A percentile compares a stretch with the other conserved stretches of the same genome.
Evolutionary conservation across 805 yeast genomes (phyloP).

Genomic region (Nakazawaea molendinolei): DNA sequence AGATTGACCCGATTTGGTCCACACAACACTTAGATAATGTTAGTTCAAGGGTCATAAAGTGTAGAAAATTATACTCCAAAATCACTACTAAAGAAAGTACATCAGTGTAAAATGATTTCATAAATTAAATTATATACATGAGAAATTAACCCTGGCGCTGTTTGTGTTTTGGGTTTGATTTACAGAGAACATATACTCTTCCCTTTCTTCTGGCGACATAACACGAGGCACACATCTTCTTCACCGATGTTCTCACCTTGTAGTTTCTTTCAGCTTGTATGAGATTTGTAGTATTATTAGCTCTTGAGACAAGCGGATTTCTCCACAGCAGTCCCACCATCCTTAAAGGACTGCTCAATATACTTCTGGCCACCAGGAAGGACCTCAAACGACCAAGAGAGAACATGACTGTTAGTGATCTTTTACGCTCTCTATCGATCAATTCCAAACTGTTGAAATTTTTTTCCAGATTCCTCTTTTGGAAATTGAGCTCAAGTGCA

Average conservation of each 20-base stretch:
- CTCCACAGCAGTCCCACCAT: not conserved
- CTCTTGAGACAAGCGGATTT: constrained; percentile 20
- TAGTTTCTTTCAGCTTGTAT: constrained; percentile 50
- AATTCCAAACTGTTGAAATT: too few relatives aligned
- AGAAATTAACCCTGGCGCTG: constrained; percentile 72
- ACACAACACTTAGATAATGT: not conserved
- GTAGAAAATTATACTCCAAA: too few relatives aligned
- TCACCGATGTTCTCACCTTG: constrained; percentile 88
- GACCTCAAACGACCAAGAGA: constrained; percentile 1
- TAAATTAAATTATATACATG: constrained; percentile 2
- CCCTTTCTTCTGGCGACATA: constrained; percentile 93
- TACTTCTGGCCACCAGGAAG: not conserved
- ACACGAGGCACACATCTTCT: constrained; percentile 89
- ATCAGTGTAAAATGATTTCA: not conserved
- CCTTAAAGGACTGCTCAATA: not conserved
- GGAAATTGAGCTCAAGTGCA: too few relatives aligned
- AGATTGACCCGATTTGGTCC: not conserved
- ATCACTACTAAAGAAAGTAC: too few relatives aligned
- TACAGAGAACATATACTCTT: constrained; percentile 87
- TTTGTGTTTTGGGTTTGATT: constrained; percentile 87
- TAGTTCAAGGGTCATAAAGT: too few relatives aligned
- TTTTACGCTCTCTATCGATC: too few relatives aligned
- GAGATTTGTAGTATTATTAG: not conserved
- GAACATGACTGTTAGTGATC: too few relatives aligned
- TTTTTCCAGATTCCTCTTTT: too few relatives aligned